Evolutionary conservation across 106 monocot species (phyloP).

Genomic region (Dactylorhiza incarnata): DNA sequence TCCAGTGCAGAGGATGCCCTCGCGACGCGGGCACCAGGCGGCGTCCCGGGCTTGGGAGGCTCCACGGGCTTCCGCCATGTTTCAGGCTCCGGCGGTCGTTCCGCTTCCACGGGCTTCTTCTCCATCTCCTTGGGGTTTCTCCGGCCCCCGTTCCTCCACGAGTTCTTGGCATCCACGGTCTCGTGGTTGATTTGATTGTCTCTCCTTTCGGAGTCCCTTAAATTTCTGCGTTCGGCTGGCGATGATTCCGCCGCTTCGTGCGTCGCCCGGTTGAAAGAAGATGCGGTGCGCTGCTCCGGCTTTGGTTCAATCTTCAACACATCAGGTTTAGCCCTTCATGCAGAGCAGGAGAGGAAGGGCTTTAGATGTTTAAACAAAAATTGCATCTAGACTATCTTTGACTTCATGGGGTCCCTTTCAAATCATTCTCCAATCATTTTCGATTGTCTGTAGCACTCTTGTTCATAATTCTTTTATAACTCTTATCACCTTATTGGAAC

Average conservation of each 20-base stretch:
- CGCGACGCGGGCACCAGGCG: constrained; percentile 22
- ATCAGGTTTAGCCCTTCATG: constrained; percentile 31
- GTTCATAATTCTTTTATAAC: neutral
- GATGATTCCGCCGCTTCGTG: constrained; percentile 30
- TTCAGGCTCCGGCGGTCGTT: constrained; percentile 38
- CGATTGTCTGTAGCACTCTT: neutral
- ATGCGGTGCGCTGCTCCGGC: constrained; percentile 16
- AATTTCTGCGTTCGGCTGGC: constrained; percentile 20
- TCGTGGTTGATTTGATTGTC: constrained; percentile 23
- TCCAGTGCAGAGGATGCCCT: constrained; percentile 64
- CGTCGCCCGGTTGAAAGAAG: neutral
- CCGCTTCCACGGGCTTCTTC: constrained; percentile 31
- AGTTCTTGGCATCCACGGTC: constrained; percentile 27
- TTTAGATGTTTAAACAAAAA: neutral
- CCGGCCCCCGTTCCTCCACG: constrained; percentile 48
- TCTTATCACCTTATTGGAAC: too few species aligned
- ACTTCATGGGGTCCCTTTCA: neutral
- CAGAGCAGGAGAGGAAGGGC: neutral
- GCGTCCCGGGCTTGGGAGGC: constrained; percentile 34
- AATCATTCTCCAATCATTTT: neutral
- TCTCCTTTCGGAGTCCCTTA: constrained; percentile 35
- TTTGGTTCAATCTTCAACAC: constrained; percentile 30
- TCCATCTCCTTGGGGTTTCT: constrained; percentile 37
- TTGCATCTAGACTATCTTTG: neutral
- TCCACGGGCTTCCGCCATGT: constrained; percentile 77